phyloP scores from a whole-genome alignment of 2,329 filamentous ascomycete genomes.

The Fusarium buharicum region DNA sequence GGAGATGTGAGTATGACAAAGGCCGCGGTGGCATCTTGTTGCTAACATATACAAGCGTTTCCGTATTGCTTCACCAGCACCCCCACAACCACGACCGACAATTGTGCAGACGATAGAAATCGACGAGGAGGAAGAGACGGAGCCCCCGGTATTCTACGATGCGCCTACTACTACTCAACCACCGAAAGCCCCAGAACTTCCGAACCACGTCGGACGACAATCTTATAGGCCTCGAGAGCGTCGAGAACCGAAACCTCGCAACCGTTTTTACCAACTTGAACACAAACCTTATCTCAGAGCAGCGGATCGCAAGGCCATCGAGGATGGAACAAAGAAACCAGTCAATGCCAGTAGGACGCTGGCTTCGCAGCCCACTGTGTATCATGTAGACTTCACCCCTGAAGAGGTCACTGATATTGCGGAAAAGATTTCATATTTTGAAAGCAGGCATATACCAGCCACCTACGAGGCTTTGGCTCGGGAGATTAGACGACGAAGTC shows the following conservation, averaged over 20 bases:
- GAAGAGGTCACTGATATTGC: slow-evolving; percentile 51
- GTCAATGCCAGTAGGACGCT: slow-evolving; percentile 10
- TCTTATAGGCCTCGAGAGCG: slow-evolving; percentile 27
- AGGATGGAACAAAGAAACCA: slow-evolving; percentile 33
- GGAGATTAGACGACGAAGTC: neutral
- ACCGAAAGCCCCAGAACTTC: neutral
- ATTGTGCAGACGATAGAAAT: neutral
- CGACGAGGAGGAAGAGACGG: neutral
- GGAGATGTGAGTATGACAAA: slow-evolving; percentile 35
- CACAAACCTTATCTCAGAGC: slow-evolving; percentile 45
- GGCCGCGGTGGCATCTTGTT: neutral
- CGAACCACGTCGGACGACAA: slow-evolving; percentile 3
- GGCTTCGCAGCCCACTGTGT: slow-evolving; percentile 32
- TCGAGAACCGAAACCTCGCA: slow-evolving; percentile 21
- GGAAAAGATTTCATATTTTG: slow-evolving; percentile 29
- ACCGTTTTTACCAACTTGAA: slow-evolving; percentile 28
- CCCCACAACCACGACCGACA: neutral
- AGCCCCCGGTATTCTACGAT: neutral
- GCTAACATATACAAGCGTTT: slow-evolving; percentile 22
- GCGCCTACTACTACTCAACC: neutral
- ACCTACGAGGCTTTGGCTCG: slow-evolving; percentile 36
- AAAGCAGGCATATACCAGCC: slow-evolving; percentile 23
- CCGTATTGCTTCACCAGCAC: slow-evolving; percentile 1
- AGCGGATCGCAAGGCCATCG: slow-evolving; percentile 45
- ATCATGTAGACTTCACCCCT: slow-evolving; percentile 60